phyloP scores from a whole-genome alignment of 148 eudicot species.

The Vaccinium myrtillus region DNA sequence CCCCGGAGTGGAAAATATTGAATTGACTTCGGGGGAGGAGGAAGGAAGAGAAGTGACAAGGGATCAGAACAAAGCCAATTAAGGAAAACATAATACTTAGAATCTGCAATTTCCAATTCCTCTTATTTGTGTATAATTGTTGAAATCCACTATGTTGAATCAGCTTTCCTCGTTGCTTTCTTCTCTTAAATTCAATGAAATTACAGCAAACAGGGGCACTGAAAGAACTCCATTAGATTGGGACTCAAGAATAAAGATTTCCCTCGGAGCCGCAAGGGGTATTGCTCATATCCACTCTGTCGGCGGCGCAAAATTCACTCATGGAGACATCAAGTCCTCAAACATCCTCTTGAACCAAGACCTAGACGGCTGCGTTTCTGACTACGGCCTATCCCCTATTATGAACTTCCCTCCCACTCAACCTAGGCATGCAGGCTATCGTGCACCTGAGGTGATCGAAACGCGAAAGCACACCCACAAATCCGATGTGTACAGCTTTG shows the following conservation, averaged over 20 bases:
- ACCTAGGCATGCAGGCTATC: constrained; percentile 41
- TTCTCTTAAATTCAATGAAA: not conserved
- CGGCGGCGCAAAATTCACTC: constrained; percentile 42
- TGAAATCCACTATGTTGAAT: not conserved
- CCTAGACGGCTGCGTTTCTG: constrained; percentile 36
- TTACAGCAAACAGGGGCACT: constrained; percentile 38
- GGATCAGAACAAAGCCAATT: too few relatives aligned
- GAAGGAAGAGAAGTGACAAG: too few relatives aligned
- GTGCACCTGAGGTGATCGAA: constrained; percentile 55
- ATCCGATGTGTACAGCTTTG: constrained; percentile 59
- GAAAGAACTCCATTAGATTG: constrained; percentile 42
- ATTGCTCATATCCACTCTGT: constrained; percentile 42
- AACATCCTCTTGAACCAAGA: constrained; percentile 56
- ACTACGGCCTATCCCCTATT: constrained; percentile 43
- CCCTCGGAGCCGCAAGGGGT: constrained; percentile 52
- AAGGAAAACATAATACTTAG: not conserved
- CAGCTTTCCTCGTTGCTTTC: not conserved
- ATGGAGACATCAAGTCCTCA: constrained; percentile 54
- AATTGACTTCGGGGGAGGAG: too few relatives aligned
- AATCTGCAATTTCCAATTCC: not conserved
- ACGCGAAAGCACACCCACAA: constrained; percentile 47
- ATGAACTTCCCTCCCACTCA: constrained; percentile 44
- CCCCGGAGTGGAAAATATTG: too few relatives aligned
- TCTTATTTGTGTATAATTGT: not conserved
- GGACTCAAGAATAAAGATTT: constrained; percentile 42